phyloP scores from a whole-genome alignment of 179 eudicot genomes.

The Corrigiola litoralis region DNA sequence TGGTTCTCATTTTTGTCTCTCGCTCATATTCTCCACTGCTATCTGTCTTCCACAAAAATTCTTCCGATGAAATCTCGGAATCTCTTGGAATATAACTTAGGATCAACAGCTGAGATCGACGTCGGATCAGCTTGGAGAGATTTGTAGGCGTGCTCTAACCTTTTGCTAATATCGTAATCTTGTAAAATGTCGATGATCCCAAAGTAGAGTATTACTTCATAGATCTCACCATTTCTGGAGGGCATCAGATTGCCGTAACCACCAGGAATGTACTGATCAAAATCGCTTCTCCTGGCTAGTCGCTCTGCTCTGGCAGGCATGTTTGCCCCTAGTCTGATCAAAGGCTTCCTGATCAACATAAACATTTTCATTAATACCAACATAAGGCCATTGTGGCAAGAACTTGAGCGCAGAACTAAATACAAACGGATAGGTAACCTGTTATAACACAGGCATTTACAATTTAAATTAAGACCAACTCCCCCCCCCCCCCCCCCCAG shows the following conservation, averaged over 20 bases:
- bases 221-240: conserved; percentile 51
- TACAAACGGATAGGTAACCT: too few relatives aligned
- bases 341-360: conserved; percentile 55
- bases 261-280: conserved; percentile 63
- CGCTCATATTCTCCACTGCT: conserved; percentile 3
- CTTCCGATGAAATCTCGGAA: conserved; percentile 78
- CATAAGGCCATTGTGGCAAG: too few relatives aligned
- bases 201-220: conserved; percentile 80
- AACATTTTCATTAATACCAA: background rate
- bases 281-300: conserved; percentile 65
- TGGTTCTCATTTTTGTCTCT: background rate
- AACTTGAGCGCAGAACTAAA: too few relatives aligned
- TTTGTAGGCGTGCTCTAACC: conserved; percentile 86
- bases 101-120: conserved; percentile 92
- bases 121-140: conserved; percentile 84
- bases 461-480: background rate
- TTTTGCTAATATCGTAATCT: conserved; percentile 90
- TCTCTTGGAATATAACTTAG: conserved; percentile 84
- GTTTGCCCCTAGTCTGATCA: conserved; percentile 83
- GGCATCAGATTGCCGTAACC: conserved; percentile 39
- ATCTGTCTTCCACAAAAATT: conserved; percentile 72
- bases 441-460: background rate
- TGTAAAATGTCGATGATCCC: conserved; percentile 91
- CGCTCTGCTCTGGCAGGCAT: conserved; percentile 94
- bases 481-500: background rate